Base-by-base conservation (phyloP, 140 eudicot species). In the Flaveria floridana region DNA sequence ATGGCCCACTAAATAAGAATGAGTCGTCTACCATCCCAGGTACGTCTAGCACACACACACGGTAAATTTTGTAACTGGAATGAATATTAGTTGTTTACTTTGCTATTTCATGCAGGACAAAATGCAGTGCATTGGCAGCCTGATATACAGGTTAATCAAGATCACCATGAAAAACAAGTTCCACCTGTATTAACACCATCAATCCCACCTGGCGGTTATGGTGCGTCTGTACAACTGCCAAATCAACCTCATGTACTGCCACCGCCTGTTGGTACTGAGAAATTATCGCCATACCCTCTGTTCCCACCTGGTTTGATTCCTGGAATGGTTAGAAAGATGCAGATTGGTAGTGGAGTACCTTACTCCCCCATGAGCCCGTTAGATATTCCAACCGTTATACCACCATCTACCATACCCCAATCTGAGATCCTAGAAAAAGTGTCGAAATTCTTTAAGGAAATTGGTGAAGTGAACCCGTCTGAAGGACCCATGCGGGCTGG, bases 281-380 rank as follows among this genome's bases (percentile, higher is more conserved):
- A 90, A 61, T 77, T 85, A 44, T 93, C 99, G 1, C 94, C 97
- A 37, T 90, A 94, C 76, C 99, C 99, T 39, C 73, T 94, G 48
- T 94, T 94, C 81, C 99, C 99, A 0, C 99, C 99, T 2, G 99
- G 99, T 68, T 86, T 91, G 14, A 90, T 94, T 28, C 99, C 99
- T 0, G 96, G 99, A 76, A 94, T 94, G 99, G 97, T 94, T 20
- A 75, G 96, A 46, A 94, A 94, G 58, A 89, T 90, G 96, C 99
- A 94, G 77, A 88, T 94, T 19, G 99, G 99, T 9, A 90, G 97
- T 53, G 97, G 99, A 61, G 99, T 94, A 18, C 99, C 99, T 3
- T 94, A 94, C 78, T 94, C 99, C 56, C 96, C 99, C 23, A 84
- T 94, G 94, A 94, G 99, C 82, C 97, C 97, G 42, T 71, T 91